Conservation (phyloP, 2,329 filamentous ascomycete genomes). For the Apiospora aurea region DNA sequence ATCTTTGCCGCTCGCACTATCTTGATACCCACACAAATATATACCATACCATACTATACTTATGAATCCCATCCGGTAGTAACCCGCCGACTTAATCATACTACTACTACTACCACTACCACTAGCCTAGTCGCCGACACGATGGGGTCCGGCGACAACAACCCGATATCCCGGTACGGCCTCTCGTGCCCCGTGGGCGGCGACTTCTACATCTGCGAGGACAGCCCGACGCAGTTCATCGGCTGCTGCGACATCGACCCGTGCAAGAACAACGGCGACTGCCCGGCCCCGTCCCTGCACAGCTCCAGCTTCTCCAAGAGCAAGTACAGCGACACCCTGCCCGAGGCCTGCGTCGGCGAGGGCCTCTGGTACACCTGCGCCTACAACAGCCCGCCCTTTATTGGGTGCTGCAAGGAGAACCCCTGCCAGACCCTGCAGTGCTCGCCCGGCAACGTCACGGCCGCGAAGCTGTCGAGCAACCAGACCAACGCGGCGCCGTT, state of each 20-base stretch:
- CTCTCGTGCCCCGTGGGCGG: slow-evolving; percentile 34
- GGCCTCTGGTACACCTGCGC: slow-evolving; percentile 34
- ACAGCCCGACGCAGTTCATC: slow-evolving; percentile 31
- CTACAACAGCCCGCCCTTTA: slow-evolving; percentile 29
- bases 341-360: slow-evolving; percentile 28
- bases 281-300: slow-evolving; percentile 27
- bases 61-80: not conserved
- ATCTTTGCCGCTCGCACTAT: not conserved
- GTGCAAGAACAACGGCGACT: slow-evolving; percentile 28
- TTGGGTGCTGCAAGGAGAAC: slow-evolving; percentile 36
- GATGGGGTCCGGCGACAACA: not conserved
- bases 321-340: slow-evolving; percentile 28
- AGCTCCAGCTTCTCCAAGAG: slow-evolving; percentile 28
- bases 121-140: not conserved
- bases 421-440: slow-evolving; percentile 31
- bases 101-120: not conserved
- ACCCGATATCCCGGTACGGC: slow-evolving; percentile 21
- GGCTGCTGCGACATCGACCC: slow-evolving; percentile 36
- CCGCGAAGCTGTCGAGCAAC: slow-evolving; percentile 4
- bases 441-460: not conserved
- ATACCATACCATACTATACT: too few relatives aligned
- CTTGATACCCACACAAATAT: not conserved
- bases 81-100: not conserved
- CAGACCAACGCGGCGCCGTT: slow-evolving; percentile 27
- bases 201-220: slow-evolving; percentile 33